Base-by-base conservation (phyloP, 345 rosid genomes). In the Bretschneidera sinensis region DNA sequence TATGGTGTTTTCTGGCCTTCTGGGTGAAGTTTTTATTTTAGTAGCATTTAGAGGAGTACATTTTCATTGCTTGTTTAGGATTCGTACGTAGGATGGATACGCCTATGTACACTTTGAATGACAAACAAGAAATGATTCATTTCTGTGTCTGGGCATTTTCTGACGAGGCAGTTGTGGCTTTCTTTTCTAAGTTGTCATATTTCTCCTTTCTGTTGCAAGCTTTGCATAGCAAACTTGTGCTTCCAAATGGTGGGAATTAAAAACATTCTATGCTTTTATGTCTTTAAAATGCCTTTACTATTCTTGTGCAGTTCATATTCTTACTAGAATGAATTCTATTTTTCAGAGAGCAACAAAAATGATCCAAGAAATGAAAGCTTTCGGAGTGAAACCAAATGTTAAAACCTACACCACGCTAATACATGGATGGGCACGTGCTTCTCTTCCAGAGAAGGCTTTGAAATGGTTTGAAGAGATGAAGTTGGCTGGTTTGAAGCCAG, bases 401-500 rank as follows among this genome's bases (percentile, higher is more conserved):
- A 89, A 84, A 78, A 94, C 99, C 24, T 90, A 87, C 75, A 94
- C 97, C 4, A 87, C 97, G 1, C 56, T 94, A 61, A 90, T 94
- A 55, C 83, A 90, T 53, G 99, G 97, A 57, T 94, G 99, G 99
- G 87, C 96, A 16, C 74, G 90, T 10, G 99, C 99, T 48, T 87
- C 96, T 33, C 86, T 83, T 64, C 99, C 95, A 1, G 99, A 90
- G 72, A 89, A 83, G 78, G 96, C 99, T 19, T 73, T 89, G 76
- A 69, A 51, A 22, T 87, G 95, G 81, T 94, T 79, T 56, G 88
- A 86, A 73, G 86, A 86, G 56, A 84, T 94, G 99, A 89, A 94
- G 71, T 54, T 55, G 19, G 72, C 81, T 18, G 95, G 95, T 21
- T 64, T 92, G 62, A 80, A 87, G 74, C 97, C 99, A 0, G 99